Evolutionary conservation across 1,284 basidiomycete species (phyloP), one percentile per base, ranked within the genome.

Genomic region (Laetiporus sulphureus): DNA sequence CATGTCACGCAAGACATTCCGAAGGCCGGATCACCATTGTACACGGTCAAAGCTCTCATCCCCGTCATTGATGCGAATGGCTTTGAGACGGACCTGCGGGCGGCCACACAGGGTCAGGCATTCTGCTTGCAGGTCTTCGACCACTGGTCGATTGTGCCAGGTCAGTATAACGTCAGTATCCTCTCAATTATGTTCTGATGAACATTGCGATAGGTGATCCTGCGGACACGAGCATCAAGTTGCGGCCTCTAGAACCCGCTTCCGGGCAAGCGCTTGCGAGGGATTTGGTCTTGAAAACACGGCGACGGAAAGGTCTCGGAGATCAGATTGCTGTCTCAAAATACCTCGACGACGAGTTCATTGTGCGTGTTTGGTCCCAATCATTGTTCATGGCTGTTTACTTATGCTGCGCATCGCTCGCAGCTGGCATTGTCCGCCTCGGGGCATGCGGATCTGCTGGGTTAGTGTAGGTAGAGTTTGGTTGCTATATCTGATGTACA

Each of bases 21-120:
- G 35, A 98, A 99, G 63, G 91, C 94, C 3, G 96, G 96, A 39
- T 96, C 93, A 15, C 95, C 96, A 19, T 65, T 99, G 44, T 97
- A 94, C 68, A 99, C 95, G 0, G 91, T 99, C 49, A 94, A 97
- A 64, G 96, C 96, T 1, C 79, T 95, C 43, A 93, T 99, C 46
- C 96, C 96, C 5, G 96, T 97, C 30, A 92, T 99, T 50, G 96
- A 99, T 59, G 91, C 96, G 25, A 98, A 97, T 58, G 96, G 96
- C 0, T 99, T 99, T 64, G 96, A 99, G 70, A 97, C 94, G 5
- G 96, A 99, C 68, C 66, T 99, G 59, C 72, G 96, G 53, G 98
- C 94, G 30, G 91, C 94, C 38, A 99, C 96, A 19, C 89, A 96
- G 63, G 96, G 96, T 18, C 93, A 97, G 64, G 96, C 96, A 12